Evolutionary conservation across 176 grass and related monocot species (phyloP).

Genomic region (Carex littledalei): DNA sequence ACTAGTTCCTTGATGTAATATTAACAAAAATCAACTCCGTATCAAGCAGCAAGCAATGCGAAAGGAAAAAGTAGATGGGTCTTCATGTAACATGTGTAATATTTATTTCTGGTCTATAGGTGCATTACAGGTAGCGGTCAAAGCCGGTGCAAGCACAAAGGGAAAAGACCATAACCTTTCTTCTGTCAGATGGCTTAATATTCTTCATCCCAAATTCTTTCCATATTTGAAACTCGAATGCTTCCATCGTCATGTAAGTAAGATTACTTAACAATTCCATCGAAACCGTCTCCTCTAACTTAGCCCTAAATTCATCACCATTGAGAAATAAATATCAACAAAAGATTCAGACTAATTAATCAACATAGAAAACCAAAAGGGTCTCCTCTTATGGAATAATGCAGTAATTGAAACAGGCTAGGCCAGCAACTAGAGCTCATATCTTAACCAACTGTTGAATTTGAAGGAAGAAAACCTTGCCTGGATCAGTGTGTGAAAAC

Average conservation of each 20-base stretch:
- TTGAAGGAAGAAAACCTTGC: not conserved
- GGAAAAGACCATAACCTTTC: conserved; percentile 35
- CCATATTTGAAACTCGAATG: conserved; percentile 50
- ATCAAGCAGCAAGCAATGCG: not conserved
- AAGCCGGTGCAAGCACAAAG: not conserved
- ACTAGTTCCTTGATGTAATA: not conserved
- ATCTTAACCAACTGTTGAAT: not conserved
- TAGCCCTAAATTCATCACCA: conserved; percentile 35
- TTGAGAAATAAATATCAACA: not conserved
- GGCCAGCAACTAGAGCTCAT: not conserved
- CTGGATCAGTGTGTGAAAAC: not conserved
- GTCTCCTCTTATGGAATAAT: not conserved
- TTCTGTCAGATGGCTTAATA: conserved; percentile 32
- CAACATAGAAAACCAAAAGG: not conserved
- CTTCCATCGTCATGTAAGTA: conserved; percentile 32
- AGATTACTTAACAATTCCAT: conserved; percentile 37
- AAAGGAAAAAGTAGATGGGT: not conserved
- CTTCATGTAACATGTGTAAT: not conserved
- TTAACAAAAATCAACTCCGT: not conserved
- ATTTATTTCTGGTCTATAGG: not conserved
- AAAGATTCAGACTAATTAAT: not conserved
- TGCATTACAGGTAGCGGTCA: not conserved
- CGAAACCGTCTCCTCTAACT: conserved; percentile 36
- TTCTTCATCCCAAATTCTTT: conserved; percentile 23
- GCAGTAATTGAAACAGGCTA: not conserved